Percentiles rank a stretch among this genome's conserved stretches.
These are phyloP conservation scores for Mrakia blollopis DNA, from an alignment of 768 basidiomycete genomes.

Conservation along the genomic window DNA sequence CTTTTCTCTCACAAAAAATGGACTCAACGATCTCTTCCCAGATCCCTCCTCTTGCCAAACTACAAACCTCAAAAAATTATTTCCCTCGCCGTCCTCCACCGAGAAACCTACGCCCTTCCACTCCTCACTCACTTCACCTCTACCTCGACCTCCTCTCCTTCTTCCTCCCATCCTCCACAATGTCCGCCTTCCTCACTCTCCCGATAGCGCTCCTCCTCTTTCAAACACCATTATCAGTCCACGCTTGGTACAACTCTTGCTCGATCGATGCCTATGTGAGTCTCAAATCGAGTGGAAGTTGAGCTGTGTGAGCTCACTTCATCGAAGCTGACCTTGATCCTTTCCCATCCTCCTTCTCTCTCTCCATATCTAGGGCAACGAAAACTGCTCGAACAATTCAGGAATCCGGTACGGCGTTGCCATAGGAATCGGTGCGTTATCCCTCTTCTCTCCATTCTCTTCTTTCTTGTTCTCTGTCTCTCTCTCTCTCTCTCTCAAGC, in stretches of 20 bases:
- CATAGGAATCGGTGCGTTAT: neutral
- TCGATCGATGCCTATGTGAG: neutral
- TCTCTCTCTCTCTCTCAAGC: neutral
- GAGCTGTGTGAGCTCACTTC: neutral
- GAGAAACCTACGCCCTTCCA: neutral
- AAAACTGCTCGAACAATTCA: neutral
- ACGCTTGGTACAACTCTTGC: neutral
- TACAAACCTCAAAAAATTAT: too few species aligned
- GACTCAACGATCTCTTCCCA: too few species aligned
- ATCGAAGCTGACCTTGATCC: neutral
- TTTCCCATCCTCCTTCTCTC: neutral
- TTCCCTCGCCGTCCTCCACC: too few species aligned
- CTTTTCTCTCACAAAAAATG: too few species aligned
- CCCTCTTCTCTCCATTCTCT: too few species aligned
- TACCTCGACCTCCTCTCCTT: neutral
- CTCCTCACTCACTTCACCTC: neutral
- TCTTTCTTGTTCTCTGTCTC: neutral
- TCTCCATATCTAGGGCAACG: neutral
- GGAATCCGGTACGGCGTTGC: neutral
- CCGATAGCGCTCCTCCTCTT: neutral
- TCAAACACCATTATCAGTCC: neutral
- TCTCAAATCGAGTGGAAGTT: neutral
- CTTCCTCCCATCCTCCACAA: neutral
- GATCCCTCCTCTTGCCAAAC: too few species aligned
- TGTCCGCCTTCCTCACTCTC: conserved; percentile 5